Conservation (phyloP, 805 yeast species). For the Candida gorgasii region DNA sequence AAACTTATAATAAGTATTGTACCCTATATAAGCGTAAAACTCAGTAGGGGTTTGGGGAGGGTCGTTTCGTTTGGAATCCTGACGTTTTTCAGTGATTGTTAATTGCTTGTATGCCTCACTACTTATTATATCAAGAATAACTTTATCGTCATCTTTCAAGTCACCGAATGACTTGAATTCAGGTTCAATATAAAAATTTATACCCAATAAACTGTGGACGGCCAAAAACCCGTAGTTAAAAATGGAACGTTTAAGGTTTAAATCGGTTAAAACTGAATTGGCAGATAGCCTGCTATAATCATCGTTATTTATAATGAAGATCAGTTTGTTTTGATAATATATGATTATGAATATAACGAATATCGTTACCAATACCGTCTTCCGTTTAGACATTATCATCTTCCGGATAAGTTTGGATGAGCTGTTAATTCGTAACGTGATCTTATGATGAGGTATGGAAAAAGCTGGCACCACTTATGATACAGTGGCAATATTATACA, state of each 20-base stretch:
- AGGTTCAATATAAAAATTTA: not conserved
- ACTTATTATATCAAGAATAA: constrained; percentile 1
- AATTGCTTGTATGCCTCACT: not conserved
- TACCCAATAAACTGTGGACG: not conserved
- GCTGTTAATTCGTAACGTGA: too few species aligned
- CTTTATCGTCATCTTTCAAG: constrained; percentile 3
- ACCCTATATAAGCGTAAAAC: constrained; percentile 3
- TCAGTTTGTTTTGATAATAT: not conserved
- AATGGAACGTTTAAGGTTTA: not conserved
- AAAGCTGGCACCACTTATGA: too few species aligned
- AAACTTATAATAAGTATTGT: constrained; percentile 5
- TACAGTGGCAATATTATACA: too few species aligned
- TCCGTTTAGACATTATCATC: constrained; percentile 2
- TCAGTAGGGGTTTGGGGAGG: too few species aligned
- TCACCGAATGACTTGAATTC: not conserved
- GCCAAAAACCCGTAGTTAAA: not conserved
- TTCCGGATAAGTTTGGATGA: too few species aligned
- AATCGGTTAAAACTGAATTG: not conserved
- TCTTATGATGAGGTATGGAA: too few species aligned
- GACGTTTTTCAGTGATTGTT: not conserved
- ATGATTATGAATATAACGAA: not conserved
- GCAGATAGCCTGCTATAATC: not conserved
- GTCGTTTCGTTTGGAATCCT: too few species aligned
- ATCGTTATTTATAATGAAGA: constrained; percentile 1
- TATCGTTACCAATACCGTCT: not conserved